phyloP scores from a whole-genome alignment of 2,329 filamentous ascomycete genomes.

The Acrocalymma vagum region DNA sequence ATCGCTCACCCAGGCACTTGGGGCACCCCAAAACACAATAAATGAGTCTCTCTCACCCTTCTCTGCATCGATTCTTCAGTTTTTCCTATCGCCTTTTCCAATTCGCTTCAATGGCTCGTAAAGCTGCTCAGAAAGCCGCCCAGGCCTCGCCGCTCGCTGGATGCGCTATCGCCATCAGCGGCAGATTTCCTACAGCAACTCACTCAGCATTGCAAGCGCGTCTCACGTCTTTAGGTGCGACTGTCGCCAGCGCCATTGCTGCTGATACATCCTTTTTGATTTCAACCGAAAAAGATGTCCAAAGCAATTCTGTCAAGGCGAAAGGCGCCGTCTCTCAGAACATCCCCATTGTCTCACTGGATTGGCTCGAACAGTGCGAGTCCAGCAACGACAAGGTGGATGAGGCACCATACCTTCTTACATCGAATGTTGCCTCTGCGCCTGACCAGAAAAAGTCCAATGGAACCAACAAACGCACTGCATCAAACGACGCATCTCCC shows the following conservation, averaged over 20 bases:
- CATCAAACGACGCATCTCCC: constrained; percentile 27
- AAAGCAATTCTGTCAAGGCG: constrained; percentile 62
- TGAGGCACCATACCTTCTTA: constrained; percentile 49
- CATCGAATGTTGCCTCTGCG: constrained; percentile 10
- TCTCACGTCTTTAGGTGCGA: constrained; percentile 60
- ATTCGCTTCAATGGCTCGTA: constrained; percentile 27
- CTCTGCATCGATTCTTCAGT: neutral
- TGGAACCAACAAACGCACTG: constrained; percentile 41
- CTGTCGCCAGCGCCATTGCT: constrained; percentile 57
- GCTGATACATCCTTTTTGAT: constrained; percentile 65
- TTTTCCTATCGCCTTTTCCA: constrained; percentile 2
- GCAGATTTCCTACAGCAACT: constrained; percentile 64
- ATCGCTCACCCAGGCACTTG: too few species aligned
- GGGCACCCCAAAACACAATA: too few species aligned
- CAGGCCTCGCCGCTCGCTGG: constrained; percentile 54
- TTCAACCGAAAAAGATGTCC: constrained; percentile 62
- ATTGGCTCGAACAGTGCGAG: constrained; percentile 70
- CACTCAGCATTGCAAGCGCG: constrained; percentile 60
- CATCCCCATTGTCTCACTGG: constrained; percentile 65
- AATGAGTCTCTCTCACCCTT: constrained; percentile 12
- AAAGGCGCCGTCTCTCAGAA: constrained; percentile 56
- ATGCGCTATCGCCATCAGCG: constrained; percentile 65
- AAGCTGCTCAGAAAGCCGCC: constrained; percentile 26
- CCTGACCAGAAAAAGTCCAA: constrained; percentile 20
- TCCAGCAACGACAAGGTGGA: constrained; percentile 50